Evolutionary conservation across 2,329 filamentous ascomycete genomes (phyloP).

Genomic region (Beauveria brongniartii): DNA sequence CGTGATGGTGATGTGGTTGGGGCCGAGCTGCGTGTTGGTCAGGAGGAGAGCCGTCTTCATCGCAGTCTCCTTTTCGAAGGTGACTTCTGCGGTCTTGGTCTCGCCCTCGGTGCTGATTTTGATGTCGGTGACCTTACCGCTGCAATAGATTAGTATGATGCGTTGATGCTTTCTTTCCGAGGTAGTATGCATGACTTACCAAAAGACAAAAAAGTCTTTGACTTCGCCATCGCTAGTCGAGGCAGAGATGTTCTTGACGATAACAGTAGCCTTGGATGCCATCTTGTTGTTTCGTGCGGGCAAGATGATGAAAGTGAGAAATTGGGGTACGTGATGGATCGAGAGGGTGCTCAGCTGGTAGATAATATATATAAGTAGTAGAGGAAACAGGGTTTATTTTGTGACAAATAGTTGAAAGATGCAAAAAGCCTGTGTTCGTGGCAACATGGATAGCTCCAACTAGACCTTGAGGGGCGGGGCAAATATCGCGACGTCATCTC

Average conservation of each 20-base stretch:
- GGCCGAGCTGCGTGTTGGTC: conserved; percentile 90
- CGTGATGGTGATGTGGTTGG: conserved; percentile 72
- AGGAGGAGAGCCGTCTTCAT: conserved; percentile 95
- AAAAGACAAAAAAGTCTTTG: conserved; percentile 95
- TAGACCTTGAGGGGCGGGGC: conserved; percentile 5
- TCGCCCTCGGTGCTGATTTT: conserved; percentile 63
- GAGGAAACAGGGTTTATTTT: neutral
- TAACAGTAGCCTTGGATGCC: conserved; percentile 57
- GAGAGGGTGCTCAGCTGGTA: neutral
- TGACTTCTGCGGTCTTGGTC: conserved; percentile 79
- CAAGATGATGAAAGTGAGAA: neutral
- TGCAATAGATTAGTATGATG: conserved; percentile 28
- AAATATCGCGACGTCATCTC: conserved; percentile 11
- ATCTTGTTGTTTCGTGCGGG: conserved; percentile 31
- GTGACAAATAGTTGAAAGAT: neutral
- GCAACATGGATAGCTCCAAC: conserved; percentile 1
- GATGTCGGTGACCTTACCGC: conserved; percentile 84
- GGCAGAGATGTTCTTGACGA: conserved; percentile 81
- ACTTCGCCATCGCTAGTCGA: conserved; percentile 85
- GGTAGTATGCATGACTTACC: conserved; percentile 41
- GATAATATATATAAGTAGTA: neutral
- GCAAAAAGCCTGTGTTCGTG: conserved; percentile 7
- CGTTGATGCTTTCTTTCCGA: too few relatives aligned
- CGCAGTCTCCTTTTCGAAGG: conserved; percentile 93
- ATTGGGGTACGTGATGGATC: neutral